phyloP scores from a whole-genome alignment of 805 yeast species.

The Candida qinlingensis region DNA sequence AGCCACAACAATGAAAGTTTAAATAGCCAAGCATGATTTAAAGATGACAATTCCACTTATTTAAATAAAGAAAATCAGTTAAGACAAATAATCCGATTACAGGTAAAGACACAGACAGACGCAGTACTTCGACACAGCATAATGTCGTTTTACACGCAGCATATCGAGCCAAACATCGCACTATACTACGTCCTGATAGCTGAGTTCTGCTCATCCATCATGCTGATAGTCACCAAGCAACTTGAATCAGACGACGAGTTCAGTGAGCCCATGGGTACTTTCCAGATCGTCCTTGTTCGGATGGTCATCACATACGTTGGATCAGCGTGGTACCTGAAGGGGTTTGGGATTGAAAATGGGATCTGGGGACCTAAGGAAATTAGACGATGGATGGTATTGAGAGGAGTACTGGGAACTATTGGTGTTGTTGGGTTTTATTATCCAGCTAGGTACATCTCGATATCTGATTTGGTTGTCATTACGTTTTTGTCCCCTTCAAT shows the following conservation, averaged over 20 bases:
- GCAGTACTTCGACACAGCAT: background rate
- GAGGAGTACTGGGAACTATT: conserved; percentile 70
- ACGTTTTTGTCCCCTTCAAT: conserved; percentile 69
- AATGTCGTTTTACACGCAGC: background rate
- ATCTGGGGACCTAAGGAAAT: conserved; percentile 62
- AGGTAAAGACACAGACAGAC: no score
- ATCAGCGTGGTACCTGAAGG: conserved; percentile 48
- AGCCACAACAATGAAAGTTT: no score
- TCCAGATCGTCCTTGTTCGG: conserved; percentile 66
- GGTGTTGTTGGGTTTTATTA: conserved; percentile 74
- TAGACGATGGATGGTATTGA: conserved; percentile 42
- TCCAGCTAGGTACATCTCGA: conserved; percentile 60
- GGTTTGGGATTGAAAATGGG: conserved; percentile 47
- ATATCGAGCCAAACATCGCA: background rate
- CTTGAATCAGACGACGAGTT: conserved; percentile 55
- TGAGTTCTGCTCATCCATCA: conserved; percentile 63
- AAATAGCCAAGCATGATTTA: no score
- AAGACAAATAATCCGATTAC: no score
- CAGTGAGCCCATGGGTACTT: conserved; percentile 54
- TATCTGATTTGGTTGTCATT: conserved; percentile 72
- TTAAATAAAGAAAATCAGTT: no score
- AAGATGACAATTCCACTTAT: no score
- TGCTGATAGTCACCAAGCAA: conserved; percentile 68
- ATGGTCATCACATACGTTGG: conserved; percentile 63
- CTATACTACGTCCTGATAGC: conserved; percentile 36